Base-by-base conservation (phyloP, 73 alveolate genomes). In the Paramecium primaurelia region DNA sequence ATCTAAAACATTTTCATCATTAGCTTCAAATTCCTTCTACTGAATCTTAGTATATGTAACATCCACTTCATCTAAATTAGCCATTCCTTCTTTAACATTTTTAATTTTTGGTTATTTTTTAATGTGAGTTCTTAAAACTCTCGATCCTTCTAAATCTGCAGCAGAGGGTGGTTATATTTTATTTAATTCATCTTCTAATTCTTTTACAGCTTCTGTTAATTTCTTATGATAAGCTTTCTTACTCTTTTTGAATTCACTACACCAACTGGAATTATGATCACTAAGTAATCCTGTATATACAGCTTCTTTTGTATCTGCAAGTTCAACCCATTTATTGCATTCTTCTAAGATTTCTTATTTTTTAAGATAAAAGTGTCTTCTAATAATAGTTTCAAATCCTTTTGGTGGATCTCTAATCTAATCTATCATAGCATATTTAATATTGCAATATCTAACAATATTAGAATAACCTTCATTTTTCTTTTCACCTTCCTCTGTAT, bases 371-470 rank as follows among this genome's bases (percentile, higher is more conserved):
- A 98, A 98, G 68, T 97, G 99, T 86, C 99, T 93, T 90, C 95
- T 92, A 16, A 97, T 83, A n/a, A 97, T 97, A 58, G 95, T 95
- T 93, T 98, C 99, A 92, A 98, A 98, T 49, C 99, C 99, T 75
- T 92, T 86, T 5, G 99, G 93, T 22, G 99, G 99, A 49, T 96
- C 96, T 86, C 95, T 96, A 83, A 98, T 95, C 59, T 94, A 94
- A 58, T 95, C 99, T 69, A 98, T 93, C 99, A 98, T 98, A 8
- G 99, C 99, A 93, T 84, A 98, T 94, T 96, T 97, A 10, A 97
- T 94, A 88, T 98, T 98, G 71, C 98, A 92, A 93, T 97, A 98
- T 60, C 99, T 94, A 8, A 98, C 99, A 58, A 98, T 98, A 94
- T 98, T 97, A 44, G 97, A 94, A 94, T 97, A 98, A 0, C 99